A percentile compares a stretch with the other conserved stretches of the same genome.
These are phyloP conservation scores for Leccinum rimulosum DNA, from an alignment of 768 basidiomycete species.

Conservation along the genomic window DNA sequence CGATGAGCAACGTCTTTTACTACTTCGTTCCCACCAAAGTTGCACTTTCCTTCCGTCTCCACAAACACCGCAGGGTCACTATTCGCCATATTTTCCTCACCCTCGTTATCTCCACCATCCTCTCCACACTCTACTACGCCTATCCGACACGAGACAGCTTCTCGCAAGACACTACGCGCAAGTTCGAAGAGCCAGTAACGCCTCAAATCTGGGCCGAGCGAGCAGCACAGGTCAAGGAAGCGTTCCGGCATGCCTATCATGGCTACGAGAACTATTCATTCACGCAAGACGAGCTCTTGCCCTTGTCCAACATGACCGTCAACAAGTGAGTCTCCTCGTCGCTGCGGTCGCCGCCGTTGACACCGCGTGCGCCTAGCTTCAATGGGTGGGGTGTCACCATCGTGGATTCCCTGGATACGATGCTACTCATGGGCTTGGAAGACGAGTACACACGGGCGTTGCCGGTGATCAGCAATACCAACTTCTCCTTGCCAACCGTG, in stretches of 20 bases:
- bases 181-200: slow-evolving; percentile 6
- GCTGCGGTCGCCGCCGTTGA: not conserved
- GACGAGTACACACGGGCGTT: slow-evolving; percentile 69
- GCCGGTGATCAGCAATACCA: slow-evolving; percentile 44
- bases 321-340: slow-evolving; percentile 47
- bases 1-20: not conserved
- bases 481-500: slow-evolving; percentile 49
- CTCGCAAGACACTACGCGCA: not conserved
- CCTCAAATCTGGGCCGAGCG: slow-evolving; percentile 47
- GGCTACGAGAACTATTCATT: slow-evolving; percentile 61
- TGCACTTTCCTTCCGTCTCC: not conserved
- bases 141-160: slow-evolving; percentile 8
- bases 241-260: slow-evolving; percentile 65
- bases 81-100: slow-evolving; percentile 18
- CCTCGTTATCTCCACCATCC: slow-evolving; percentile 8
- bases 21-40: not conserved
- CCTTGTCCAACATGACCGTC: slow-evolving; percentile 43
- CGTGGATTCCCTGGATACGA: slow-evolving; percentile 82
- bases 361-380: not conserved
- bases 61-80: slow-evolving; percentile 13
- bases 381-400: slow-evolving; percentile 79
- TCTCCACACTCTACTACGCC: slow-evolving; percentile 19
- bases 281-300: slow-evolving; percentile 61
- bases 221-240: slow-evolving; percentile 56
- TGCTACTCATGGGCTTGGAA: slow-evolving; percentile 75